These are phyloP conservation scores for Lanzia echinophila DNA, from an alignment of 2,329 filamentous ascomycete genomes.

Conservation along the genomic window DNA sequence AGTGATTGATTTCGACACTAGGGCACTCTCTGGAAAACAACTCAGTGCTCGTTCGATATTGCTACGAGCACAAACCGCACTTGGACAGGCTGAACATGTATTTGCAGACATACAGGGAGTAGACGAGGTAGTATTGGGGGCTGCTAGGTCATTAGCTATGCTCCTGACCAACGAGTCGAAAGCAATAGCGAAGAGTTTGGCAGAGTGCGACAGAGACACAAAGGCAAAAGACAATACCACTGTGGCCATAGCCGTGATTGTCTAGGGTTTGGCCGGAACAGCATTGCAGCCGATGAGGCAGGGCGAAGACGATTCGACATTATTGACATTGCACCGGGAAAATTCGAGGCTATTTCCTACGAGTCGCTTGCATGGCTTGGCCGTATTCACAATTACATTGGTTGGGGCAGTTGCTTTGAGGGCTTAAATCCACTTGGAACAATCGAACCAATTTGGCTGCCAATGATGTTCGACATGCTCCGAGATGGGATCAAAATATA, in stretches of 20 bases:
- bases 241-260: too few species aligned
- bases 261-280: constrained; percentile 76
- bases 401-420: constrained; percentile 77
- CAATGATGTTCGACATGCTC: constrained; percentile 80
- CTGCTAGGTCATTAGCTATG: constrained; percentile 70
- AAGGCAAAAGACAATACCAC: too few species aligned
- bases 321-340: constrained; percentile 78
- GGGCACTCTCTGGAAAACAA: constrained; percentile 74
- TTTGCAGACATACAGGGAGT: constrained; percentile 60
- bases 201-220: constrained; percentile 63
- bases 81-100: constrained; percentile 70
- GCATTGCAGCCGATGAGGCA: constrained; percentile 74
- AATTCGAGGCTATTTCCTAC: constrained; percentile 54
- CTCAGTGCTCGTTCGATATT: constrained; percentile 69
- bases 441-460: constrained; percentile 90
- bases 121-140: constrained; percentile 64
- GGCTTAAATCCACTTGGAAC: constrained; percentile 84
- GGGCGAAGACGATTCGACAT: constrained; percentile 74
- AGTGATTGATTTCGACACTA: constrained; percentile 79
- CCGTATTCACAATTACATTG: constrained; percentile 29
- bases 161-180: constrained; percentile 49
- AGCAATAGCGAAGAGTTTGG: constrained; percentile 60
- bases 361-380: neutral
- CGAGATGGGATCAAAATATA: constrained; percentile 92
- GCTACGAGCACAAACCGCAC: constrained; percentile 75